These are phyloP conservation scores for Microcera coccophila DNA, from an alignment of 2,329 filamentous ascomycete species.

Conservation along the genomic window DNA sequence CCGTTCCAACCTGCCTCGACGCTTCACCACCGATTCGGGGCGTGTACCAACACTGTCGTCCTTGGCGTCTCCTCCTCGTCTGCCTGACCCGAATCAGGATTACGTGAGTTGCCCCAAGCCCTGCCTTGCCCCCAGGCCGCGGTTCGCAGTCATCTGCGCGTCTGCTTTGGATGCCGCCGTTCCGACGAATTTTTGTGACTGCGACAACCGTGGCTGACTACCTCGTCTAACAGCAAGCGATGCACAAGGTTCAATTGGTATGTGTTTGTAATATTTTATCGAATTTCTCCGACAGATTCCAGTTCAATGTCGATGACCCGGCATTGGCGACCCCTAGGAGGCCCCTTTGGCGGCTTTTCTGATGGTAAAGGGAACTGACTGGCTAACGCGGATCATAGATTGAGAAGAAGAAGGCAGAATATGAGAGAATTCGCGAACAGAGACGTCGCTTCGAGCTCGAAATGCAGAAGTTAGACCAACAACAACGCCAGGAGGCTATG, in stretches of 20 bases:
- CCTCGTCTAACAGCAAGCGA: conserved; percentile 48
- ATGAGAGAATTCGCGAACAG: conserved; percentile 85
- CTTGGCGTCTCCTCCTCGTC: conserved; percentile 50
- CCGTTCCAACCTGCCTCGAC: conserved; percentile 75
- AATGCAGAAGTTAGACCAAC: conserved; percentile 83
- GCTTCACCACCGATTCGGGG: conserved; percentile 90
- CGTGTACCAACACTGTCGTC: conserved; percentile 72
- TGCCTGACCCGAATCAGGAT: conserved; percentile 46
- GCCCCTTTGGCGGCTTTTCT: no score
- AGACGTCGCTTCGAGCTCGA: conserved; percentile 86
- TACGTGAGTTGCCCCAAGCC: conserved; percentile 38
- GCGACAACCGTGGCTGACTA: conserved; percentile 25
- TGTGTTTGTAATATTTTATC: conserved; percentile 40
- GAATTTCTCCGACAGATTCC: no score
- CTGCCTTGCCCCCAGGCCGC: background rate
- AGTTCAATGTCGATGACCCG: no score
- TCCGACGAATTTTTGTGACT: background rate
- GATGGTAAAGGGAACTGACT: no score
- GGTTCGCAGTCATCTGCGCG: background rate
- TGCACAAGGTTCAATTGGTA: conserved; percentile 76
- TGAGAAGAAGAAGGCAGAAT: conserved; percentile 89
- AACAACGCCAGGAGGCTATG: conserved; percentile 76
- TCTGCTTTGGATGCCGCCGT: background rate
- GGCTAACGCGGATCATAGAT: conserved; percentile 57
- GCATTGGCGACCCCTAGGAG: no score